Base-by-base conservation (phyloP, 371 early-diverging fungal species). In the Batrachochytrium dendrobatidis region DNA sequence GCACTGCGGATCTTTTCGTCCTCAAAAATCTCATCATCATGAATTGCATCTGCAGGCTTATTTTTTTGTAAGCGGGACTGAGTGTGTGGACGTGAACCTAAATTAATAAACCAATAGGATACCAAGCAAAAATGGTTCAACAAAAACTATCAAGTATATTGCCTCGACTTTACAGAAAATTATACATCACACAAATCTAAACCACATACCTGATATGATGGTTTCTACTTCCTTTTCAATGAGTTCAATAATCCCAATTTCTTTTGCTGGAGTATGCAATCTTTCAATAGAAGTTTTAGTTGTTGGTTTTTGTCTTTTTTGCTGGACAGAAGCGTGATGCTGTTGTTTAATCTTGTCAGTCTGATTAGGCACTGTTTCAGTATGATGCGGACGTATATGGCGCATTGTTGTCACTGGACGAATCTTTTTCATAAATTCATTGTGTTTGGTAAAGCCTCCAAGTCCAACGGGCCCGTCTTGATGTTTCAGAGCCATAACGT, bases 401-500 rank as follows among this genome's bases (percentile, higher is more conserved):
- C 43, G 32, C 4, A 44, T 39, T 8, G 55, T 32, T 29, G 56
- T 56, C 24, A 62, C 35, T 10, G 57, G 57, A 8, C 63, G 57
- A 32, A 62, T 62, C 44, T 57, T 56, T 31, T 52, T 49, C 2
- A 62, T 51, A 39, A 43, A 58, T 34, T 62, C 63, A 39, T 62
- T 62, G 25, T 35, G 28, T 17, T 53, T 28, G 5, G 63, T 53
- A 2, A 22, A 34, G 1, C 63, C 63, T 6, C 31, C 44, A 12
- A 62, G 35, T 4, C 54, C 54, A 4, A 26, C 8, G 43, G 30
- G n/a, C 17, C 53, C 53, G 22, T 30, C 22, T 22, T 53, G 53
- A 3, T 3, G 3, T n/a, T 53, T 32, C 46, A 60, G 43, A 25
- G 68, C 66, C 35, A 62, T 59, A 55, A 70, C 39, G 59, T 74